A percentile compares a stretch with the other conserved stretches of the same genome.
These are phyloP conservation scores for Rhodotorula sp. DNA, from an alignment of 1,284 basidiomycete genomes.

Conservation along the genomic window DNA sequence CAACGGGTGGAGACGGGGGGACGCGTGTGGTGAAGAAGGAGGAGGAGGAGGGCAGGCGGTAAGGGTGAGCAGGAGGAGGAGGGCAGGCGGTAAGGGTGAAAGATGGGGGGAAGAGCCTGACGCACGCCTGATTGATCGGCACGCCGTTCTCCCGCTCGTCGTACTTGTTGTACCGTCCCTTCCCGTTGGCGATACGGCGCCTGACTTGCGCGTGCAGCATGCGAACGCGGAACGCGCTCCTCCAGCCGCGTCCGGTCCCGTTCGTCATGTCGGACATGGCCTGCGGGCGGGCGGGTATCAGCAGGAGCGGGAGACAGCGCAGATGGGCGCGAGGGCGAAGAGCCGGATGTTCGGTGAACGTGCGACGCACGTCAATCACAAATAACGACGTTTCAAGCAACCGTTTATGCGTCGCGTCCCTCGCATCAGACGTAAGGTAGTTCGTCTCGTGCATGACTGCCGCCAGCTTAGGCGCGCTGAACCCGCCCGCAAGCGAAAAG, in stretches of 20 bases:
- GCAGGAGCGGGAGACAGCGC: too few species aligned
- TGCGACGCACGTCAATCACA: conserved; percentile 27
- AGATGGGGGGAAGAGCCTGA: too few species aligned
- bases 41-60: too few species aligned
- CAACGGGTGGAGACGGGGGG: too few species aligned
- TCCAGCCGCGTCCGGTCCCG: conserved; percentile 37
- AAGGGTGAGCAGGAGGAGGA: too few species aligned
- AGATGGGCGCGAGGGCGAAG: too few species aligned
- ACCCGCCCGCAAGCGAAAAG: conserved; percentile 41
- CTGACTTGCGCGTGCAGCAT: conserved; percentile 45
- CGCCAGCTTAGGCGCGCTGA: neutral
- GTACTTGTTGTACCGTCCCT: conserved; percentile 37
- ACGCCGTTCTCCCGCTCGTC: conserved; percentile 37
- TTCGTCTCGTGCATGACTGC: conserved; percentile 40
- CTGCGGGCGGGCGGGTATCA: neutral
- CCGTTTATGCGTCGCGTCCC: conserved; percentile 44
- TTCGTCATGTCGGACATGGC: conserved; percentile 44
- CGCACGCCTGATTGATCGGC: conserved; percentile 42
- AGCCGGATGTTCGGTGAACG: too few species aligned
- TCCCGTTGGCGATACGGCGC: conserved; percentile 29
- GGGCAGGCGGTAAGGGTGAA: too few species aligned
- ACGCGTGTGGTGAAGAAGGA: too few species aligned
- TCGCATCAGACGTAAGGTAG: conserved; percentile 40
- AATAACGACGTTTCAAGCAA: conserved; percentile 43
- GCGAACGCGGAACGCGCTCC: conserved; percentile 40